Evolutionary conservation across 2,329 filamentous ascomycete genomes (phyloP).

Genomic region (Emericellopsis atlantica): DNA sequence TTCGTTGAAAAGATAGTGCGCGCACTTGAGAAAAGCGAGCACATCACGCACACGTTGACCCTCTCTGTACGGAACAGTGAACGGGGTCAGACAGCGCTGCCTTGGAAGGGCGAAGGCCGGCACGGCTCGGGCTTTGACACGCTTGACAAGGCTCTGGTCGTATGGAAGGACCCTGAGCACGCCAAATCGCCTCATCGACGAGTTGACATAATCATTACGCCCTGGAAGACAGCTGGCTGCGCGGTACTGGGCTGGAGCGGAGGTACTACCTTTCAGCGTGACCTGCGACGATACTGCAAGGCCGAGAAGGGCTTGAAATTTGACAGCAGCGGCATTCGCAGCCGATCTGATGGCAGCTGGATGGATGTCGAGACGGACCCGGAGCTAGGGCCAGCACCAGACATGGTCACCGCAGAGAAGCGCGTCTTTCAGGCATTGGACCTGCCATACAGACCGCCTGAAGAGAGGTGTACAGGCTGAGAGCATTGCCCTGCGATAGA

Average conservation of each 20-base stretch:
- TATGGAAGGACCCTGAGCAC: constrained; percentile 53
- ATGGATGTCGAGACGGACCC: constrained; percentile 52
- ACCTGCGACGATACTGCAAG: constrained; percentile 71
- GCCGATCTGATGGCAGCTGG: constrained; percentile 49
- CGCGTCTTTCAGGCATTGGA: constrained; percentile 68
- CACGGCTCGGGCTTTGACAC: constrained; percentile 62
- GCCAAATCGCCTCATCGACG: constrained; percentile 50
- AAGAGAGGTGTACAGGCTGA: constrained; percentile 56
- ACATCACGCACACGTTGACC: constrained; percentile 72
- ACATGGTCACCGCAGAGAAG: constrained; percentile 64
- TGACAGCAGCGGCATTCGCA: constrained; percentile 76
- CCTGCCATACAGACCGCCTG: constrained; percentile 52
- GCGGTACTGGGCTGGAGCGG: constrained; percentile 82
- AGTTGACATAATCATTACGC: constrained; percentile 84
- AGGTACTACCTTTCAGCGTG: constrained; percentile 80
- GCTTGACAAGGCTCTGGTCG: constrained; percentile 82
- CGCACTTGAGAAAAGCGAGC: constrained; percentile 53
- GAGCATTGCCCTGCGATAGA: not conserved
- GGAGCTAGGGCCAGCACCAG: constrained; percentile 28
- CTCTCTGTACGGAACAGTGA: constrained; percentile 59
- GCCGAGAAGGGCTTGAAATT: constrained; percentile 66
- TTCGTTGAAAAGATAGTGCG: constrained; percentile 62
- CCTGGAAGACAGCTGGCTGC: constrained; percentile 82
- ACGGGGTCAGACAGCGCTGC: constrained; percentile 50
- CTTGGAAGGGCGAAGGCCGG: constrained; percentile 32